These are phyloP conservation scores for Ensete ventricosum DNA, from an alignment of 176 grass and related monocot species.

Conservation along the genomic window DNA sequence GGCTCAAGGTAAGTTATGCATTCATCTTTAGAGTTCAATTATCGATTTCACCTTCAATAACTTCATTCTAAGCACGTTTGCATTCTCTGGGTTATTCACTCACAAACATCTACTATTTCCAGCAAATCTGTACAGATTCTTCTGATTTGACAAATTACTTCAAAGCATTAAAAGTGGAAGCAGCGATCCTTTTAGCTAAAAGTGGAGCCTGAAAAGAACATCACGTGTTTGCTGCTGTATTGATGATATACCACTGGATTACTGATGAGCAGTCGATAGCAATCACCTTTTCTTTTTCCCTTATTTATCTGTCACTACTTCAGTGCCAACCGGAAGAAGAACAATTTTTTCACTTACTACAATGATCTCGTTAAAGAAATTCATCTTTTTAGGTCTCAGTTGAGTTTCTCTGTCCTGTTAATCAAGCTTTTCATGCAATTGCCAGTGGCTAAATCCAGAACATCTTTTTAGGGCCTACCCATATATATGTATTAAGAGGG, in stretches of 20 bases:
- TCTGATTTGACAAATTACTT: not conserved
- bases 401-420: not conserved
- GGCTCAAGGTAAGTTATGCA: not conserved
- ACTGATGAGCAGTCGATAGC: not conserved
- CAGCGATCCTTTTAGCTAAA: not conserved
- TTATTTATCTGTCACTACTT: not conserved
- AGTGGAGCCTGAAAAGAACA: not conserved
- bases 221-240: not conserved
- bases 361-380: not conserved
- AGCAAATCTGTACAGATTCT: not conserved
- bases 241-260: not conserved
- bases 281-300: not conserved
- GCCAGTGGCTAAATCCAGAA: not conserved
- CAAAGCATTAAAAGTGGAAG: not conserved
- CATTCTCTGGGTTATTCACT: not conserved
- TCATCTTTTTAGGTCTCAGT: not conserved
- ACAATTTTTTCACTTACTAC: not conserved
- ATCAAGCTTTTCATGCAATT: not conserved
- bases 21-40: not conserved
- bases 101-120: not conserved
- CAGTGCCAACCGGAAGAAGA: not conserved
- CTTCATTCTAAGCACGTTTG: not conserved
- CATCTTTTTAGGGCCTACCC: not conserved
- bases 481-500: not conserved
- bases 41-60: not conserved